Conservation (phyloP, 805 yeast genomes). For the Kodamaea kaohsiungensis region DNA sequence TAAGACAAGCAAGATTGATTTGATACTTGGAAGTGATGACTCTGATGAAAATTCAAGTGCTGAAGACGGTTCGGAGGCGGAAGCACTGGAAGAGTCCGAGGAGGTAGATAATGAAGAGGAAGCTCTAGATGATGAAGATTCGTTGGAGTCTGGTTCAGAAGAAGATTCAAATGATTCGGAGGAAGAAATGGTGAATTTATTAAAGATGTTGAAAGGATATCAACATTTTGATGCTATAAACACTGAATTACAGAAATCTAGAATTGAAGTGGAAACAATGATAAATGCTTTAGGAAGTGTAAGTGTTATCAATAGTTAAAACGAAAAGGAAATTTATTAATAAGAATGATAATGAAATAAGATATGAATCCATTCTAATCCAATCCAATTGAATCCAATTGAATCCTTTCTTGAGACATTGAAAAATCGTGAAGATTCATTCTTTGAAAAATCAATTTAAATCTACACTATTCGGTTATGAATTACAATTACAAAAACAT, state of each 20-base stretch:
- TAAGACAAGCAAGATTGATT: slow-evolving; percentile 13
- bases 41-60: slow-evolving; percentile 12
- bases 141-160: slow-evolving; percentile 7
- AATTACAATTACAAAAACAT: too few relatives aligned
- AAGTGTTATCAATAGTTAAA: slow-evolving; percentile 35
- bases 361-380: too few relatives aligned
- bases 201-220: slow-evolving; percentile 49
- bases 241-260: slow-evolving; percentile 61
- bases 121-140: slow-evolving; percentile 17
- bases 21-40: slow-evolving; percentile 13
- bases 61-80: slow-evolving; percentile 11
- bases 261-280: slow-evolving; percentile 54
- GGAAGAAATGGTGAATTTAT: slow-evolving; percentile 35
- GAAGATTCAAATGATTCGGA: slow-evolving; percentile 18
- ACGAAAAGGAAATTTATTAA: background rate
- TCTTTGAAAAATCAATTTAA: too few relatives aligned
- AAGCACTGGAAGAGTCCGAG: slow-evolving; percentile 9
- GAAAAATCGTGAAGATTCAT: too few relatives aligned
- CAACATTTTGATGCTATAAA: slow-evolving; percentile 68
- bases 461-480: too few relatives aligned
- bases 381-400: too few relatives aligned
- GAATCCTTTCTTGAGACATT: too few relatives aligned
- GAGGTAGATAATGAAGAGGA: slow-evolving; percentile 7
- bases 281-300: slow-evolving; percentile 37
- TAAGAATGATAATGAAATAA: too few relatives aligned